These are phyloP conservation scores for Suillus weaverae DNA, from an alignment of 768 basidiomycete genomes.

Conservation along the genomic window DNA sequence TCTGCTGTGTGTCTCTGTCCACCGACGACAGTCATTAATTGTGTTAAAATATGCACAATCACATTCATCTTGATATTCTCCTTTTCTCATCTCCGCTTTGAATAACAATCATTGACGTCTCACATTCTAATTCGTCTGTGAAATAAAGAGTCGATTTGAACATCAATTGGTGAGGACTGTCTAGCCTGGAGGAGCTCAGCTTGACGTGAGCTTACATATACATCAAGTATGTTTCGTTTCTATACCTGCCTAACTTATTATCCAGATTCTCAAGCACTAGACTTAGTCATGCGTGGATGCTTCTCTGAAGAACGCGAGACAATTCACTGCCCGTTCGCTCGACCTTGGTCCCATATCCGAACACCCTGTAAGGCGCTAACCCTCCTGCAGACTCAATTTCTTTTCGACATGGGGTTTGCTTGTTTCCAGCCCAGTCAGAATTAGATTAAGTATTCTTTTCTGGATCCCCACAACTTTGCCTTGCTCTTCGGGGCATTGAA, in stretches of 20 bases:
- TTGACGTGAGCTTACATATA: background rate
- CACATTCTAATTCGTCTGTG: background rate
- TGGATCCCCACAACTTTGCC: background rate
- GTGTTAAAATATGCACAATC: background rate
- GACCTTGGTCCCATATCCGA: background rate
- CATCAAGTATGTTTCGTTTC: background rate
- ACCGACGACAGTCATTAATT: background rate
- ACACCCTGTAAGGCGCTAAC: background rate
- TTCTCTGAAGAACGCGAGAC: background rate
- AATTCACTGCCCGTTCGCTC: too few species aligned
- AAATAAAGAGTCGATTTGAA: background rate
- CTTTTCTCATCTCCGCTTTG: background rate
- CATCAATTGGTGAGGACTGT: background rate
- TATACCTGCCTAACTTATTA: background rate
- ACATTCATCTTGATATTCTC: background rate
- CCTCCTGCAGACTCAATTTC: background rate
- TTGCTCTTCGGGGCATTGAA: background rate
- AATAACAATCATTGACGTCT: background rate
- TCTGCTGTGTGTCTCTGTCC: background rate
- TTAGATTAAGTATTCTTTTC: background rate
- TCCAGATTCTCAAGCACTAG: background rate
- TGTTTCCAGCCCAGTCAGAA: background rate
- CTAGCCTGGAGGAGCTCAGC: background rate
- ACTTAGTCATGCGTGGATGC: too few species aligned
- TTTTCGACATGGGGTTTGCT: background rate